Percentiles rank a stretch among this genome's conserved stretches.
These are phyloP conservation scores for Xylaria flabelliformis DNA, from an alignment of 495 filamentous ascomycete genomes.

Conservation along the genomic window DNA sequence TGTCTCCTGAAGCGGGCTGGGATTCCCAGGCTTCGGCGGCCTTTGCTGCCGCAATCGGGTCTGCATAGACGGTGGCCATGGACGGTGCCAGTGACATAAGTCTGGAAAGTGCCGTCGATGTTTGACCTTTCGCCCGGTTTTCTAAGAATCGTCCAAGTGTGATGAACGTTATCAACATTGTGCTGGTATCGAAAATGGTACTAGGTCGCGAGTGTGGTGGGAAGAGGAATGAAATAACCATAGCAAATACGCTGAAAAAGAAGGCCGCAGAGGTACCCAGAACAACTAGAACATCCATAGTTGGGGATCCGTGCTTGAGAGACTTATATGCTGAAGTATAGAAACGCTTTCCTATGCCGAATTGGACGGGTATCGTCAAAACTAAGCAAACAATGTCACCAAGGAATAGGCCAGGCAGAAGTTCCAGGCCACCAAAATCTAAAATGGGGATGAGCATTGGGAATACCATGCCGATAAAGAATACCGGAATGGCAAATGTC, in stretches of 20 bases:
- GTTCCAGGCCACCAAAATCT: constrained; percentile 71
- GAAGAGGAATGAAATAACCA: constrained; percentile 77
- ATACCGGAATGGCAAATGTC: constrained; percentile 87
- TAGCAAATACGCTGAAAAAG: constrained; percentile 92
- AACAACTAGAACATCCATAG: constrained; percentile 97
- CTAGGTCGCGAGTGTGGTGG: constrained; percentile 76
- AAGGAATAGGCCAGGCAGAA: constrained; percentile 80
- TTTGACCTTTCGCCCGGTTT: constrained; percentile 95
- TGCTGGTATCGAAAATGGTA: constrained; percentile 96
- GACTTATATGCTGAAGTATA: constrained; percentile 92
- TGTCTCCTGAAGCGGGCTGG: constrained; percentile 40
- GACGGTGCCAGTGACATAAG: constrained; percentile 96
- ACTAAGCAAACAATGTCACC: constrained; percentile 83
- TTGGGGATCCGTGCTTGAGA: constrained; percentile 84
- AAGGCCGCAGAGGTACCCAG: constrained; percentile 96
- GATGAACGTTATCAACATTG: constrained; percentile 98
- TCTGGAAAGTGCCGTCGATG: constrained; percentile 89
- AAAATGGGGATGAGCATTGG: constrained; percentile 76
- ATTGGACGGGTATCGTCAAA: constrained; percentile 92
- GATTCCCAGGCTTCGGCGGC: constrained; percentile 78
- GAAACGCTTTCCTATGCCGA: constrained; percentile 93
- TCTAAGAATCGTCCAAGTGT: constrained; percentile 91
- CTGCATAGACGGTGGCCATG: constrained; percentile 97
- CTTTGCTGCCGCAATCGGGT: constrained; percentile 93
- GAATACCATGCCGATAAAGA: constrained; percentile 89